These are phyloP conservation scores for Pleurotus pulmonarius DNA, from an alignment of 768 basidiomycete species.

Conservation along the genomic window DNA sequence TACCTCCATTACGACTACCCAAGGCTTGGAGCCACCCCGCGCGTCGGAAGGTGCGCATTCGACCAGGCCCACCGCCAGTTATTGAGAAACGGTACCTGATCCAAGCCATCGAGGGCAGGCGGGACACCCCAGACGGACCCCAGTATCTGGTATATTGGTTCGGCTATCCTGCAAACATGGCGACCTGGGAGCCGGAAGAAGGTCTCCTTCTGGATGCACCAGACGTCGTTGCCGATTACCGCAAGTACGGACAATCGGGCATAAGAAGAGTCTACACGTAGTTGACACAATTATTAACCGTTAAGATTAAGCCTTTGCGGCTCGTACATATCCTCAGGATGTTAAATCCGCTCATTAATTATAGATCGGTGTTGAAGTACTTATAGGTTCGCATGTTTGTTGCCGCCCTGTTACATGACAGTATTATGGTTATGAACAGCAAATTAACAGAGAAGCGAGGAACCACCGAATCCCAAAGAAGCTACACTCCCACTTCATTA, in stretches of 20 bases:
- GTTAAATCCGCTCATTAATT: no score
- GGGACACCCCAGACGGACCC: conserved; percentile 26
- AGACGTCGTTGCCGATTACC: conserved; percentile 36
- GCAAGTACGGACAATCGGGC: neutral
- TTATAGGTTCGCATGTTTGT: no score
- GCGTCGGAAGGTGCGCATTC: conserved; percentile 38
- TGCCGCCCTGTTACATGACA: no score
- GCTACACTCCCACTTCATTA: no score
- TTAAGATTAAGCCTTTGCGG: neutral
- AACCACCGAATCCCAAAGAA: no score
- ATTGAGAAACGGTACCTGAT: conserved; percentile 41
- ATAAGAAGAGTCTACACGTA: neutral
- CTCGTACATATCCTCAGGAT: no score
- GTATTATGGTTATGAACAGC: no score
- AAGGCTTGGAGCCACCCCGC: conserved; percentile 53
- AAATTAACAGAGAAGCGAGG: no score
- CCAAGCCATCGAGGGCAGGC: conserved; percentile 33
- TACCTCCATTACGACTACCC: conserved; percentile 33
- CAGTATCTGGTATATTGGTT: conserved; percentile 53
- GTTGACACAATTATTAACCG: no score
- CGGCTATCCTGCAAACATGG: conserved; percentile 46
- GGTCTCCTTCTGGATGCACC: conserved; percentile 49
- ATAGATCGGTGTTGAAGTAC: no score
- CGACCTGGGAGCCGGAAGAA: conserved; percentile 56
- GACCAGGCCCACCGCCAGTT: conserved; percentile 28